Conservation (phyloP, 176 grass and related monocot genomes). For the Calamus simplicifolius region DNA sequence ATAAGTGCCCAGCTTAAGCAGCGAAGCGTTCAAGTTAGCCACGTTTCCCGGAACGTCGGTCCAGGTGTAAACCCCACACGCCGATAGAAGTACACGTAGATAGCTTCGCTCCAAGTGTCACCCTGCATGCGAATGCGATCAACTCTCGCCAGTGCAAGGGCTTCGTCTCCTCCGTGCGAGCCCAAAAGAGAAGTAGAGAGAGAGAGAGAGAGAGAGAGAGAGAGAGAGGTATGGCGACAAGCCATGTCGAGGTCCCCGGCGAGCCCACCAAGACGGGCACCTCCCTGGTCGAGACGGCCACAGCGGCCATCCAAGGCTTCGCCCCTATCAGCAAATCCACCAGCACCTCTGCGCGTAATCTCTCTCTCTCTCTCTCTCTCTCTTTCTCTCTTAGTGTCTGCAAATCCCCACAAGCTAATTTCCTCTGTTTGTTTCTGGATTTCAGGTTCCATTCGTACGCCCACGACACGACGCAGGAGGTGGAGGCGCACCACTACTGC, state of each 20-base stretch:
- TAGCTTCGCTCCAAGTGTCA: too few relatives aligned
- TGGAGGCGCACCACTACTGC: slow-evolving; percentile 91
- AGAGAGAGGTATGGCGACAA: slow-evolving; percentile 23
- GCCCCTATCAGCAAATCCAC: slow-evolving; percentile 62
- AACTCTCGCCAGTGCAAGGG: too few relatives aligned
- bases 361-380: background rate
- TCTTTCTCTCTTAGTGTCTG: background rate
- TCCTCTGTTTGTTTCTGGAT: background rate
- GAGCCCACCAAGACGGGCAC: slow-evolving; percentile 58
- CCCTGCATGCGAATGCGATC: too few relatives aligned
- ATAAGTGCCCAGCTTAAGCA: too few relatives aligned
- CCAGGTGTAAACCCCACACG: too few relatives aligned
- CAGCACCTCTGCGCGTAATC: slow-evolving; percentile 70
- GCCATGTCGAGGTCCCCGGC: slow-evolving; percentile 46
- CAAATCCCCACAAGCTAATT: background rate
- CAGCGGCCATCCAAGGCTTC: slow-evolving; percentile 65
- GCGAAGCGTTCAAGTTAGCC: too few relatives aligned
- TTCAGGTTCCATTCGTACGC: slow-evolving; percentile 74
- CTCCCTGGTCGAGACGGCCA: slow-evolving; percentile 58
- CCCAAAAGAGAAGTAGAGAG: background rate
- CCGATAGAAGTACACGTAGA: too few relatives aligned
- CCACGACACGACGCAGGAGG: slow-evolving; percentile 71
- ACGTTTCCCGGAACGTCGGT: too few relatives aligned
- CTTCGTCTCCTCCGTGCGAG: too few relatives aligned
- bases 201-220: background rate